Evolutionary conservation across 164 flowering plant species (phyloP).

Genomic region (Akebia trifoliata): DNA sequence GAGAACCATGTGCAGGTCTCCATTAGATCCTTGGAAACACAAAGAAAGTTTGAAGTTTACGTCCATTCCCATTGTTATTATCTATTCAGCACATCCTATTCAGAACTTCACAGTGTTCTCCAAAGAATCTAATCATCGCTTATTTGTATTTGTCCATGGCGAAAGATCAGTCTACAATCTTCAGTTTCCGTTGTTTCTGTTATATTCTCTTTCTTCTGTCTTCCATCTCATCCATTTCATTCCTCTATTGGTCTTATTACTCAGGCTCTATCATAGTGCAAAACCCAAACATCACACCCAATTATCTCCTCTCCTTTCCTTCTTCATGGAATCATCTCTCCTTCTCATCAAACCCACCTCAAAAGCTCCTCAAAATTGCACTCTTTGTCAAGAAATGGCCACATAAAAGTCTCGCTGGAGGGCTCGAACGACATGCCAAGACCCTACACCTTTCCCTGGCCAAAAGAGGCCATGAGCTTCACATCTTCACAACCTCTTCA

Average conservation of each 20-base stretch:
- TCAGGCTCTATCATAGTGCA: conserved; percentile 16
- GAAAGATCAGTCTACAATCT: conserved; percentile 12
- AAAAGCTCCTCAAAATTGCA: conserved; percentile 55
- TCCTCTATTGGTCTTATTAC: conserved; percentile 33
- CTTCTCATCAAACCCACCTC: conserved; percentile 40
- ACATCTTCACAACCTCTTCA: conserved; percentile 29
- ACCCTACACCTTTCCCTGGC: conserved; percentile 55
- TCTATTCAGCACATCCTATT: too few species aligned
- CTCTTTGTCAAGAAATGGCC: conserved; percentile 74
- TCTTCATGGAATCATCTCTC: conserved; percentile 63
- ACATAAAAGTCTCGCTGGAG: conserved; percentile 35
- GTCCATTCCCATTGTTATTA: background rate
- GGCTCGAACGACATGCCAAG: conserved; percentile 73
- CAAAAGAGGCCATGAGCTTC: conserved; percentile 29
- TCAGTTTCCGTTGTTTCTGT: conserved; percentile 15
- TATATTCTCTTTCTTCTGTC: conserved; percentile 15
- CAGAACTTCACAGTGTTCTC: too few species aligned
- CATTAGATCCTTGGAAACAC: background rate
- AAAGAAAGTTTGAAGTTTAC: background rate
- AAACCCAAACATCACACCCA: conserved; percentile 17
- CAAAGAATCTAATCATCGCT: too few species aligned
- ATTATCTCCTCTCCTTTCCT: conserved; percentile 36
- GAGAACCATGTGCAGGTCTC: background rate
- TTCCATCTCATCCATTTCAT: conserved; percentile 19
- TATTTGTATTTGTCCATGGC: too few species aligned